Base-by-base conservation (phyloP, 352 stramenopile genomes). In the Globisporangium uncinulatum region DNA sequence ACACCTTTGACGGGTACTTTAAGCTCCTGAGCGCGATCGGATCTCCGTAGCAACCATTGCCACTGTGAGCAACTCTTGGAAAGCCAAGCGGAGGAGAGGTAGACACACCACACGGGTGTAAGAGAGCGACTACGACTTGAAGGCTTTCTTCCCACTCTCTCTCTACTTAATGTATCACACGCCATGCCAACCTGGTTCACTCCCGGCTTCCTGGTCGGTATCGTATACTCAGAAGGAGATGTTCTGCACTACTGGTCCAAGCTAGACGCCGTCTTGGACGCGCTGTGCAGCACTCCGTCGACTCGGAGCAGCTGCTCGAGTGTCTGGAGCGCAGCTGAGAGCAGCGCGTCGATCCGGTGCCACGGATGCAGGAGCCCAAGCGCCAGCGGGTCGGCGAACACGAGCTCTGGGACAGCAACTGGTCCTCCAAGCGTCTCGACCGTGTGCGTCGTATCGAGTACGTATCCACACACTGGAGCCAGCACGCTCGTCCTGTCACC, bases 1-100 rank as follows among this genome's bases (percentile, higher is more conserved):
- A 92, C 37, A 87, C 60, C 72, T 83, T 90, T 45, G 59, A 62
- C n/a, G 61, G 61, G 6, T 92, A 92, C 73, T 90, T 89, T 61
- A 68, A 80, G 42, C 57, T 89, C 17, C 62, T 89, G 21, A 62
- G 74, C 24, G 60, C 71, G 50, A 67, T 56, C 39, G 47, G 43
- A 15, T 44, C 34, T 31, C 44, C 48, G 48, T 61, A 54, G 34
- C 21, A 56, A 29, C 17, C 20, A 56, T n/a, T n/a, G n/a, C 24
- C 24, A 29, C 24, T 29, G 24, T 1, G 24, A 29, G 6, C 41
- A 41, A 51, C 14, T 13, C 21, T 19, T 47, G 14, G 6, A n/a
- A 45, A 1, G 11, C 15, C 41, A 46, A 8, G 42, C 15, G 42
- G 10, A 8, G 20, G 15, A 46, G 42, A 46, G 14, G 8, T 17